Evolutionary conservation across 1,139 yeast species (phyloP).

Genomic region (Suhomyces bolitotheri): DNA sequence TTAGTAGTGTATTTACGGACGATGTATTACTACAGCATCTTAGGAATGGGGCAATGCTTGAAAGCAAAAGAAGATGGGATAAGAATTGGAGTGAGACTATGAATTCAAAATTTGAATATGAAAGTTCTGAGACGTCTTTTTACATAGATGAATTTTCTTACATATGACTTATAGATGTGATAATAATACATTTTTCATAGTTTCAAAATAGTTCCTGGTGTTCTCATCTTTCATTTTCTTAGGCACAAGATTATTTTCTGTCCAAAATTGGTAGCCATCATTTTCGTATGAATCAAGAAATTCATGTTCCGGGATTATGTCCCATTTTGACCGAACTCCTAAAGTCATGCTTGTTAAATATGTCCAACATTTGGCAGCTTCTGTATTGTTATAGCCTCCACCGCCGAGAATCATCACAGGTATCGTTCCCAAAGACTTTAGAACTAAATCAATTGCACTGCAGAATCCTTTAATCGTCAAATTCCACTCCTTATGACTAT

Average conservation of each 20-base stretch:
- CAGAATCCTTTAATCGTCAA: slow-evolving; percentile 55
- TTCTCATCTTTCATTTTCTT: slow-evolving; percentile 46
- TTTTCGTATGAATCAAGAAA: slow-evolving; percentile 44
- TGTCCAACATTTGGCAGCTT: slow-evolving; percentile 67
- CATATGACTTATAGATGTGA: too few species aligned
- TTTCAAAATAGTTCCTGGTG: slow-evolving; percentile 22
- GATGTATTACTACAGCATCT: slow-evolving; percentile 35
- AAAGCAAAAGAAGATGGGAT: slow-evolving; percentile 72
- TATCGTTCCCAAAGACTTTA: slow-evolving; percentile 27
- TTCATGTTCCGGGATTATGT: slow-evolving; percentile 55
- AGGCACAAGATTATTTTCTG: slow-evolving; percentile 23
- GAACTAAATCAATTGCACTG: slow-evolving; percentile 30
- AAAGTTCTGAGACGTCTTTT: too few species aligned
- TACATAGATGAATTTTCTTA: too few species aligned
- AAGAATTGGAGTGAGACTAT: slow-evolving; percentile 59
- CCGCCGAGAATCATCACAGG: slow-evolving; percentile 64
- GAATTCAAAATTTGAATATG: slow-evolving; percentile 23
- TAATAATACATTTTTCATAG: slow-evolving; percentile 13
- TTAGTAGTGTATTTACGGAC: slow-evolving; percentile 49
- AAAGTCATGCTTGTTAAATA: slow-evolving; percentile 48
- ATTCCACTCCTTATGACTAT: slow-evolving; percentile 68
- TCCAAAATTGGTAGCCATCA: slow-evolving; percentile 57
- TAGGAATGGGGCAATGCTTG: slow-evolving; percentile 67
- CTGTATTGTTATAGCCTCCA: slow-evolving; percentile 70
- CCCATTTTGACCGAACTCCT: slow-evolving; percentile 23